These are phyloP conservation scores for Aspergillus amoenus DNA, from an alignment of 2,329 filamentous ascomycete genomes.

Conservation along the genomic window DNA sequence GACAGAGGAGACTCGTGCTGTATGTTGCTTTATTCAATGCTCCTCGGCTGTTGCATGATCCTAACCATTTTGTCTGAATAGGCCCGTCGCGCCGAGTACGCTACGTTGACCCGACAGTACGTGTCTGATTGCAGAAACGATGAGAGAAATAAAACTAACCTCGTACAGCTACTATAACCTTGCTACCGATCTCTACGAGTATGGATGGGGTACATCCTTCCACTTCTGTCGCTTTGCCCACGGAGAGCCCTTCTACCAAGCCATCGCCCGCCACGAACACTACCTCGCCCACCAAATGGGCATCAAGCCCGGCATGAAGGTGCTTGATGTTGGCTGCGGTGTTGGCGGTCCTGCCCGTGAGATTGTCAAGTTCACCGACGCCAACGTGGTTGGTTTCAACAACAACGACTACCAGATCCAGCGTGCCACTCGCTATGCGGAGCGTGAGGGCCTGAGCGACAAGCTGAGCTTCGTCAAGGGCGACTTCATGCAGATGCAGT, in stretches of 20 bases:
- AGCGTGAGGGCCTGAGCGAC: slow-evolving; percentile 74
- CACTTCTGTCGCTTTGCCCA: slow-evolving; percentile 94
- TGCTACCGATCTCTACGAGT: slow-evolving; percentile 94
- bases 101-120: slow-evolving; percentile 87
- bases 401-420: slow-evolving; percentile 99
- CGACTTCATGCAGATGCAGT: slow-evolving; percentile 99
- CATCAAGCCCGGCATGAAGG: slow-evolving; percentile 81
- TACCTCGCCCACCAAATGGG: slow-evolving; percentile 90
- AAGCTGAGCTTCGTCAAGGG: slow-evolving; percentile 89
- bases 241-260: slow-evolving; percentile 84
- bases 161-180: slow-evolving; percentile 82
- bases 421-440: slow-evolving; percentile 81
- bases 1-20: slow-evolving; percentile 78
- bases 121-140: slow-evolving; percentile 34
- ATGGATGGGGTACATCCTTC: slow-evolving; percentile 94
- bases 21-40: slow-evolving; percentile 41
- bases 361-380: slow-evolving; percentile 92
- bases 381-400: slow-evolving; percentile 88
- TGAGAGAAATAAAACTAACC: background rate
- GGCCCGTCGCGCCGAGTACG: slow-evolving; percentile 83
- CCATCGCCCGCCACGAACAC: slow-evolving; percentile 95
- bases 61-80: slow-evolving; percentile 35
- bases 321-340: slow-evolving; percentile 95
- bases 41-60: background rate
- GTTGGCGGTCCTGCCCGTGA: slow-evolving; percentile 93